These are phyloP conservation scores for Thermomucor indicae-seudaticae DNA, from an alignment of 371 early-diverging fungal genomes.

Conservation along the genomic window DNA sequence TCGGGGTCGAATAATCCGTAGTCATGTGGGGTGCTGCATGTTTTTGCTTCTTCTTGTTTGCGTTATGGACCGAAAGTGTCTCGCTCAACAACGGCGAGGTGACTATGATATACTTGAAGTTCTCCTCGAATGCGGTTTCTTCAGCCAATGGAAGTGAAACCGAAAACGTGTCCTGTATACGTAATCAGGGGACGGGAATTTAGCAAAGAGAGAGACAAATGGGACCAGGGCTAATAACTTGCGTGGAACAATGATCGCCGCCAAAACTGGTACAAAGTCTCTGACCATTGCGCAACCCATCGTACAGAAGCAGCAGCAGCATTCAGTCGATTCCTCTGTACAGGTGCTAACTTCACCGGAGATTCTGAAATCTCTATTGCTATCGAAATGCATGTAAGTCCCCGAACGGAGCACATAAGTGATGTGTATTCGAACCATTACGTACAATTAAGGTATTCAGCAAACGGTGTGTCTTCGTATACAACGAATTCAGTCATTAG, in stretches of 20 bases:
- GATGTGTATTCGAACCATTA: background rate
- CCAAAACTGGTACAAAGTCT: constrained; percentile 26
- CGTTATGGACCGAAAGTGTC: constrained; percentile 38
- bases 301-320: background rate
- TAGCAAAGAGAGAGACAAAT: background rate
- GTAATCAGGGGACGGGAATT: background rate
- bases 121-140: constrained; percentile 62
- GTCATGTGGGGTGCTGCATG: constrained; percentile 14
- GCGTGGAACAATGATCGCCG: constrained; percentile 34
- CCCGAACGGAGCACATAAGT: background rate
- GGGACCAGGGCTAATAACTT: background rate
- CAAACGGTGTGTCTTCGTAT: constrained; percentile 73
- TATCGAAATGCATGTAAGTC: constrained; percentile 4
- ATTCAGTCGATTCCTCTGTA: constrained; percentile 9
- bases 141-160: constrained; percentile 42
- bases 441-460: constrained; percentile 61
- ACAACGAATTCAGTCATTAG: constrained; percentile 62
- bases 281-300: constrained; percentile 8
- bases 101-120: constrained; percentile 61
- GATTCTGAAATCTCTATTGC: constrained; percentile 43
- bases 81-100: constrained; percentile 61
- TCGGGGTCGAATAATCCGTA: constrained; percentile 10
- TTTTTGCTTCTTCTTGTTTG: constrained; percentile 26
- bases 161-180: constrained; percentile 30
- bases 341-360: constrained; percentile 26